These are phyloP conservation scores for Penicillium sp. DNA, from an alignment of 2,329 filamentous ascomycete genomes.

Conservation along the genomic window DNA sequence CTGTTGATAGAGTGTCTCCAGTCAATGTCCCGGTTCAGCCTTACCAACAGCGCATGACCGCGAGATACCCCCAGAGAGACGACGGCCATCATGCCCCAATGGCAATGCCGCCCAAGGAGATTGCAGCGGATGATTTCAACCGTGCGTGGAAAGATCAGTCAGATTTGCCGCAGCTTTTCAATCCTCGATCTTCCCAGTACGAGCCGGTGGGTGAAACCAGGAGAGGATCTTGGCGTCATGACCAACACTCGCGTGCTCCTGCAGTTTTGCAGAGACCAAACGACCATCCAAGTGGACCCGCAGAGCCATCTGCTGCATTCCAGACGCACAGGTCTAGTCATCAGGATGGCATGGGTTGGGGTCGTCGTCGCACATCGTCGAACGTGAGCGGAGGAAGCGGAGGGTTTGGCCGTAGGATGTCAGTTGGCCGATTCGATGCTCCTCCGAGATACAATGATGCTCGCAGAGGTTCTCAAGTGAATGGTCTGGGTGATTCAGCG, in stretches of 20 bases:
- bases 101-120: constrained; percentile 61
- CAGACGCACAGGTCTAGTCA: constrained; percentile 66
- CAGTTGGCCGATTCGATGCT: constrained; percentile 43
- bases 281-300: constrained; percentile 55
- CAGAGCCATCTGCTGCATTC: constrained; percentile 78
- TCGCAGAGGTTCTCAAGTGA: constrained; percentile 34
- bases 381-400: constrained; percentile 83
- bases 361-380: constrained; percentile 73
- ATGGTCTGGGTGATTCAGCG: constrained; percentile 29
- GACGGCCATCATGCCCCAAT: constrained; percentile 43
- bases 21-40: constrained; percentile 46
- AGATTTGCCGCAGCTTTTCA: constrained; percentile 66
- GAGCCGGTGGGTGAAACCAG: constrained; percentile 74
- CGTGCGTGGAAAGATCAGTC: constrained; percentile 67
- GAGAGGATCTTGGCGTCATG: constrained; percentile 59
- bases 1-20: constrained; percentile 69
- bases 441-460: constrained; percentile 33
- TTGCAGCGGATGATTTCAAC: constrained; percentile 88
- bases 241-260: constrained; percentile 60
- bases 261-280: constrained; percentile 68
- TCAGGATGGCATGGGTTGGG: constrained; percentile 56
- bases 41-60: constrained; percentile 42
- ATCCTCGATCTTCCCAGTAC: constrained; percentile 89
- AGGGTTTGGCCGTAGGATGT: constrained; percentile 56
- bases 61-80: constrained; percentile 49